Conservation (phyloP, 208 protist genomes). For the Wallacemonas sp. region DNA sequence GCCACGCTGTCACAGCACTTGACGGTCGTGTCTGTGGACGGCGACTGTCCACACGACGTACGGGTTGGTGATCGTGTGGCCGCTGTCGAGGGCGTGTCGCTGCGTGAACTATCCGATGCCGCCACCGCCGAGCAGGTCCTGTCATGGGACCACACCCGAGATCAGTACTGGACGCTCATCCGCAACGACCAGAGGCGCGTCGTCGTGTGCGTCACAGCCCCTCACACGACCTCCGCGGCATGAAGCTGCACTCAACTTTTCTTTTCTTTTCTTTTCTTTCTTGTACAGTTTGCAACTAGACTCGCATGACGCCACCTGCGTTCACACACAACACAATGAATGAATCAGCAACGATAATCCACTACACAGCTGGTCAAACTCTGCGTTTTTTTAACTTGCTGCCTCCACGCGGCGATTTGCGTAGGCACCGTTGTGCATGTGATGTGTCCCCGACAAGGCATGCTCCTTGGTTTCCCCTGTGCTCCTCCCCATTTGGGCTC, state of each 20-base stretch:
- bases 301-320: too few species aligned
- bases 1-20: neutral
- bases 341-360: too few species aligned
- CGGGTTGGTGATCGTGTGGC: constrained; percentile 10
- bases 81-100: neutral
- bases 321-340: too few species aligned
- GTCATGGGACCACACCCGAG: neutral
- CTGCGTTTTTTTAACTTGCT: too few species aligned
- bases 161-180: constrained; percentile 12
- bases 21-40: constrained; percentile 6
- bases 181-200: neutral
- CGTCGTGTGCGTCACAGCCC: neutral
- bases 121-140: neutral
- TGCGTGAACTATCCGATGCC: neutral
- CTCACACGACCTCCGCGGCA: neutral
- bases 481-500: neutral
- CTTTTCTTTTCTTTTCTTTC: too few species aligned
- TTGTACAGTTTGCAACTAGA: too few species aligned
- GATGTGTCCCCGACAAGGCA: too few species aligned
- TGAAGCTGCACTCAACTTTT: too few species aligned
- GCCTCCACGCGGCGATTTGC: too few species aligned
- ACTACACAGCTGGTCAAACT: too few species aligned
- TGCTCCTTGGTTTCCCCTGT: neutral
- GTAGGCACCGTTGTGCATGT: too few species aligned
- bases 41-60: neutral